Percentiles rank a stretch among this genome's conserved stretches.
phyloP scores from a whole-genome alignment of 1,284 basidiomycete species.

The Trichosporon sp. region DNA sequence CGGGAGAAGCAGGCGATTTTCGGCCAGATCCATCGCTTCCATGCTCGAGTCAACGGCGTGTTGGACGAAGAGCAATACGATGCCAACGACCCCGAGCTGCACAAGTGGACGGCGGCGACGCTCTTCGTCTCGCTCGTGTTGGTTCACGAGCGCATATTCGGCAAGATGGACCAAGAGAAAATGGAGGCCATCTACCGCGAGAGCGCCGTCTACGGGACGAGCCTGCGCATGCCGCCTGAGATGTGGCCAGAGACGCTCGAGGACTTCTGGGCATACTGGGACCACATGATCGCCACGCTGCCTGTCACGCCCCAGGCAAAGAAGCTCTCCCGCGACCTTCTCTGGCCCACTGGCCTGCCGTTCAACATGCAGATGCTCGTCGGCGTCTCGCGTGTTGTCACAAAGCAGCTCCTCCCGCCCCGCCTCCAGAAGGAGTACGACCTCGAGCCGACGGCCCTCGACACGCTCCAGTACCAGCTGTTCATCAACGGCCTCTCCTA shows the following conservation, averaged over 20 bases:
- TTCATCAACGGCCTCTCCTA: neutral
- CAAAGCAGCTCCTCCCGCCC: neutral
- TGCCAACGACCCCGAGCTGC: neutral
- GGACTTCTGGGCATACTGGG: neutral
- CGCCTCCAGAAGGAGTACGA: neutral
- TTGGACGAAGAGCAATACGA: neutral
- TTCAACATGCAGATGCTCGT: neutral
- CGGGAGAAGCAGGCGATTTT: neutral
- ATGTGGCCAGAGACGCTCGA: neutral
- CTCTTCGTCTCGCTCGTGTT: neutral
- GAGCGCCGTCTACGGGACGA: neutral
- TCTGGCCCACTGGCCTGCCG: neutral
- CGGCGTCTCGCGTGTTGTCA: neutral
- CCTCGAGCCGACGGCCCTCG: neutral
- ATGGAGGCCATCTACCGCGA: neutral
- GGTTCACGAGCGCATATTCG: neutral
- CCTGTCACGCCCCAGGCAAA: neutral
- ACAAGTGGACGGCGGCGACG: neutral
- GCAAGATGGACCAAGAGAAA: neutral
- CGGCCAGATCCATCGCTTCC: neutral
- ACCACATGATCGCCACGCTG: neutral
- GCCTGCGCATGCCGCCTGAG: neutral
- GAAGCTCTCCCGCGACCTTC: neutral
- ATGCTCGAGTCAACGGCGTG: neutral
- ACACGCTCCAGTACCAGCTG: neutral